Conservation (phyloP, 768 basidiomycete genomes). For the Calocybe gangraenosa region DNA sequence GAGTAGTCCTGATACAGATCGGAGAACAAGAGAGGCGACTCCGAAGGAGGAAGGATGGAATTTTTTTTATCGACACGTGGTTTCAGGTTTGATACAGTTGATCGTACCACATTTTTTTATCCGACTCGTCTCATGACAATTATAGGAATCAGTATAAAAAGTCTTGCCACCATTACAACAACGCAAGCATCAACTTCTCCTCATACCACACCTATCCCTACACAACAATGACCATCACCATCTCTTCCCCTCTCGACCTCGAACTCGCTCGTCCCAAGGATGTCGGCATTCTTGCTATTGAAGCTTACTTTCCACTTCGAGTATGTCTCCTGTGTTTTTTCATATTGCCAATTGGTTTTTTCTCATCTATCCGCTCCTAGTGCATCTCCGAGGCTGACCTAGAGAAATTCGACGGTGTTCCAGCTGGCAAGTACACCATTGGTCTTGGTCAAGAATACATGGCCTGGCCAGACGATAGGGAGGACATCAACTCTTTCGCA, state of each 20-base stretch:
- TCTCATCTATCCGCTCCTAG: slow-evolving; percentile 31
- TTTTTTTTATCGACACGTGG: no score
- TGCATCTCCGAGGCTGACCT: slow-evolving; percentile 96
- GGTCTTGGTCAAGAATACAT: slow-evolving; percentile 97
- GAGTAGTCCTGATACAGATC: no score
- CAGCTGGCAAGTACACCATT: slow-evolving; percentile 98
- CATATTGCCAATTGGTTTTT: slow-evolving; percentile 1
- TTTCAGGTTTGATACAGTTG: slow-evolving; percentile 4
- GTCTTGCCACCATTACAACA: neutral
- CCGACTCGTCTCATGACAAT: slow-evolving; percentile 29
- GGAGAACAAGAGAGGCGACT: neutral
- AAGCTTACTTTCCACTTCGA: slow-evolving; percentile 92
- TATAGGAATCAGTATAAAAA: slow-evolving; percentile 37
- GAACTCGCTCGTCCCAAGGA: slow-evolving; percentile 74
- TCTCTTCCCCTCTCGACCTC: slow-evolving; percentile 27
- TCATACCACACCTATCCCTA: slow-evolving; percentile 10
- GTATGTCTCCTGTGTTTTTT: slow-evolving; percentile 37
- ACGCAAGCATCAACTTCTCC: slow-evolving; percentile 12
- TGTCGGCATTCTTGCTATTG: slow-evolving; percentile 91
- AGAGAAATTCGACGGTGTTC: slow-evolving; percentile 90
- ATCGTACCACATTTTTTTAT: slow-evolving; percentile 46
- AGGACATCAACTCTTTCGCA: slow-evolving; percentile 98
- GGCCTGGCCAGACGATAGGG: slow-evolving; percentile 98
- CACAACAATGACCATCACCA: slow-evolving; percentile 37
- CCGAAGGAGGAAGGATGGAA: no score